A percentile compares a stretch with the other conserved stretches of the same genome.
phyloP scores from a whole-genome alignment of 495 filamentous ascomycete species.

The Hyaloscypha hepaticicola region DNA sequence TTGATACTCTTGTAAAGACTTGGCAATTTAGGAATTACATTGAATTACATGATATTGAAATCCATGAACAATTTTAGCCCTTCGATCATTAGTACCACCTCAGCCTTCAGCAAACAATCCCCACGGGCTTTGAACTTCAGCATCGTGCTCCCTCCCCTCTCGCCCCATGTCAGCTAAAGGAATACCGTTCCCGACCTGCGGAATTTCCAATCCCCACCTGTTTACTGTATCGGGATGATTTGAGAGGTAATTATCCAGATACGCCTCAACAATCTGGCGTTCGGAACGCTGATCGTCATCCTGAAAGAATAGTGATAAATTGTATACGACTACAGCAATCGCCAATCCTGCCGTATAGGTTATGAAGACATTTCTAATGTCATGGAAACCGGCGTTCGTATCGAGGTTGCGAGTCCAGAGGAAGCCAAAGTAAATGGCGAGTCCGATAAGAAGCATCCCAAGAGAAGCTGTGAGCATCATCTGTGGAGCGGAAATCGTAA shows the following conservation, averaged over 20 bases:
- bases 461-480: background rate
- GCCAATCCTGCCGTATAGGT: background rate
- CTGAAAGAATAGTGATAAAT: background rate
- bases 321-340: background rate
- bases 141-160: background rate
- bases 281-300: background rate
- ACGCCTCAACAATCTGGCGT: background rate
- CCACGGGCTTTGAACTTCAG: background rate
- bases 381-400: background rate
- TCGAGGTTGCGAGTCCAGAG: slow-evolving; percentile 2
- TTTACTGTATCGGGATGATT: background rate
- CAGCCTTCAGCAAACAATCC: too few relatives aligned
- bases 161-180: background rate
- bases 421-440: slow-evolving; percentile 3
- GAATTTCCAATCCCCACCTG: background rate
- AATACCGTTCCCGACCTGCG: background rate
- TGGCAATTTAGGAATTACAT: too few relatives aligned
- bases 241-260: background rate
- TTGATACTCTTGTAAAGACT: too few relatives aligned
- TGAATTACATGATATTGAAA: too few relatives aligned
- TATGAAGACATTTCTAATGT: background rate
- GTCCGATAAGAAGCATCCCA: background rate
- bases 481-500: slow-evolving; percentile 4
- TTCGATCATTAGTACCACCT: too few relatives aligned
- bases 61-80: too few relatives aligned